Base-by-base conservation (phyloP, 345 rosid species). In the Carallia pectinifolia region DNA sequence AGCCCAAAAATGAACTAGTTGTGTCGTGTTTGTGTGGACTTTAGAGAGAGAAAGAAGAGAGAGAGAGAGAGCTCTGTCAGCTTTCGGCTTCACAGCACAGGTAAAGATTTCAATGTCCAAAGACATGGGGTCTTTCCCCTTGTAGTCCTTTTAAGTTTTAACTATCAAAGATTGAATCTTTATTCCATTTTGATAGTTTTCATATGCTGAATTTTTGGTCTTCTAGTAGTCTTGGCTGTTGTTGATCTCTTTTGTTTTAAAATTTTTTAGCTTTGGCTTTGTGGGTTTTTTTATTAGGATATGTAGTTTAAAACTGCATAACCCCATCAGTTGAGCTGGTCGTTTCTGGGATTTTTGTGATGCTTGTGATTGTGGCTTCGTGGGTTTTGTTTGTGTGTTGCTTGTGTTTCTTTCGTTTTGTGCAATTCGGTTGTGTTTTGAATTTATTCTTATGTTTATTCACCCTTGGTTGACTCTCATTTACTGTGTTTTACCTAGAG, bases 401-500 rank as follows among this genome's bases (percentile, higher is more conserved):
- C 59, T 66, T 65, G 19, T 68, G 33, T 19, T 62, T 68, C 65
- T 79, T 16, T 65, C 19, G 12, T 47, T 23, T 23, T 38, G 54
- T 70, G 65, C 39, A 77, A 70, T 79, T 77, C 6, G 61, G 63
- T 1, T 54, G 53, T 47, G 33, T 62, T 70, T 69, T 27, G 17
- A 40, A n/a, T 64, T 23, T 16, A 10, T 53, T 68, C 62, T 71
- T 33, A 16, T 44, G 56, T 52, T 13, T 58, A 40, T 68, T 33
- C 29, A 53, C 7, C 19, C 62, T 68, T 67, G 79, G 82, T 84
- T 82, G 81, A 77, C 84, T 84, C 71, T 77, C 12, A 10, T 18
- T 61, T 70, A 59, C 36, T 44, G 61, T 36, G 53, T 70, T 47
- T 74, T 67, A 62, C 1, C 50, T 74, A 66, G 65, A 39, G 29